Evolutionary conservation across 192 early-diverging fungal genomes (phyloP).

Genomic region (Entomortierella parvispora): DNA sequence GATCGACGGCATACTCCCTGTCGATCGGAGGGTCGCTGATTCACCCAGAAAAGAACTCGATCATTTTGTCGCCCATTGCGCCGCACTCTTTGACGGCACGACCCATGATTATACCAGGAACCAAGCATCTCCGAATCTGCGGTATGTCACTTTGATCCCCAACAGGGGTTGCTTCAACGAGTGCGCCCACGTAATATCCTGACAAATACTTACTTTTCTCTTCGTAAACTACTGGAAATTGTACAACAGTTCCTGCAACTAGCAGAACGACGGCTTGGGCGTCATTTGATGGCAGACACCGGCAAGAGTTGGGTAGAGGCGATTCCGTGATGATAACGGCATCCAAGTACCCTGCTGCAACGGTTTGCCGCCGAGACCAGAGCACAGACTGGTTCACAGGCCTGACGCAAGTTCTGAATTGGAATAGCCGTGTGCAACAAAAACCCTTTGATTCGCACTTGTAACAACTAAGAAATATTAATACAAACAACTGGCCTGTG

Average conservation of each 20-base stretch:
- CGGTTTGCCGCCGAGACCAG: conserved; percentile 76
- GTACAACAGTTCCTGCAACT: conserved; percentile 34
- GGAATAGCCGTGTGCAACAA: conserved; percentile 91
- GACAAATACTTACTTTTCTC: no score
- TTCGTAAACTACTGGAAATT: no score
- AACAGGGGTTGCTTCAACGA: no score
- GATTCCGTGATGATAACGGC: conserved; percentile 87
- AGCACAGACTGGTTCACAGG: conserved; percentile 90
- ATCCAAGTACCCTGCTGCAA: conserved; percentile 85
- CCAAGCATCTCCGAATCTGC: conserved; percentile 81
- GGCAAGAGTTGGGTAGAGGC: conserved; percentile 81
- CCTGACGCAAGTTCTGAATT: conserved; percentile 82
- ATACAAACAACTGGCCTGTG: no score
- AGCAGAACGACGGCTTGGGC: conserved; percentile 87
- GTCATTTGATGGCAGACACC: conserved; percentile 90
- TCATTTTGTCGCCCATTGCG: conserved; percentile 91
- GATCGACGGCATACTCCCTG: conserved; percentile 85
- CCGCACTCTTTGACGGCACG: conserved; percentile 91
- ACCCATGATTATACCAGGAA: conserved; percentile 93
- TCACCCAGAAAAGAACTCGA: conserved; percentile 90
- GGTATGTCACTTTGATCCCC: conserved; percentile 22
- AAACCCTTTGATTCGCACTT: conserved; percentile 70
- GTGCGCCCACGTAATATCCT: no score
- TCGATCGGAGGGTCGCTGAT: conserved; percentile 93
- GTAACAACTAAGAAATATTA: conserved; percentile 1